These are phyloP conservation scores for Pseudotulostoma volvatum DNA, from an alignment of 495 filamentous ascomycete genomes.

Conservation along the genomic window DNA sequence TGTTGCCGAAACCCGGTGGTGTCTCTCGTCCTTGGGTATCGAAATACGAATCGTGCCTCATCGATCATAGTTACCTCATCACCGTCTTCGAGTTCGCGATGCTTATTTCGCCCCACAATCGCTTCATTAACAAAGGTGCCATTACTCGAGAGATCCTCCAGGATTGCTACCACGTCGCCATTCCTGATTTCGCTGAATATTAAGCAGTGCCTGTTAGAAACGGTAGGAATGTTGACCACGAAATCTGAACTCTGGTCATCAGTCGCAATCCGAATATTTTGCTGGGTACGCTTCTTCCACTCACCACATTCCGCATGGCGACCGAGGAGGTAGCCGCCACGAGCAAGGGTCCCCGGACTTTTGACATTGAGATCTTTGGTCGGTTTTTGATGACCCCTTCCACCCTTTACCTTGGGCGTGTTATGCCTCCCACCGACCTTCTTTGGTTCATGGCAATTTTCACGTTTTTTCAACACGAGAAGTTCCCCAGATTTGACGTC, in stretches of 20 bases:
- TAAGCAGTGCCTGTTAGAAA: conserved; percentile 92
- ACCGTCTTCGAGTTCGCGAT: conserved; percentile 68
- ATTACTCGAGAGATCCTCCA: conserved; percentile 92
- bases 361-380: conserved; percentile 8
- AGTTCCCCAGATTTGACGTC: conserved; percentile 50
- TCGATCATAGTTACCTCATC: conserved; percentile 81
- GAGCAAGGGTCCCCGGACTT: conserved; percentile 28
- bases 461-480: conserved; percentile 55
- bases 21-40: conserved; percentile 62
- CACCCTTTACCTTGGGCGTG: conserved; percentile 19
- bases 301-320: conserved; percentile 88
- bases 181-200: conserved; percentile 76
- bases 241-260: conserved; percentile 43
- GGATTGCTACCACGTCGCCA: conserved; percentile 59
- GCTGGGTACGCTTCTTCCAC: too few species aligned
- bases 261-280: too few species aligned
- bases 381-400: conserved; percentile 13
- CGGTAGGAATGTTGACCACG: conserved; percentile 56
- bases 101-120: conserved; percentile 78
- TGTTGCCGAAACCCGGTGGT: conserved; percentile 71
- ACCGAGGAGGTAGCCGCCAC: conserved; percentile 82
- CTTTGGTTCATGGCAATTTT: conserved; percentile 34
- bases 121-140: conserved; percentile 92
- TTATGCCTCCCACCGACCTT: conserved; percentile 27
- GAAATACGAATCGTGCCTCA: conserved; percentile 73